Base-by-base conservation (phyloP, 1,284 basidiomycete genomes). In the Ganoderma sp. region DNA sequence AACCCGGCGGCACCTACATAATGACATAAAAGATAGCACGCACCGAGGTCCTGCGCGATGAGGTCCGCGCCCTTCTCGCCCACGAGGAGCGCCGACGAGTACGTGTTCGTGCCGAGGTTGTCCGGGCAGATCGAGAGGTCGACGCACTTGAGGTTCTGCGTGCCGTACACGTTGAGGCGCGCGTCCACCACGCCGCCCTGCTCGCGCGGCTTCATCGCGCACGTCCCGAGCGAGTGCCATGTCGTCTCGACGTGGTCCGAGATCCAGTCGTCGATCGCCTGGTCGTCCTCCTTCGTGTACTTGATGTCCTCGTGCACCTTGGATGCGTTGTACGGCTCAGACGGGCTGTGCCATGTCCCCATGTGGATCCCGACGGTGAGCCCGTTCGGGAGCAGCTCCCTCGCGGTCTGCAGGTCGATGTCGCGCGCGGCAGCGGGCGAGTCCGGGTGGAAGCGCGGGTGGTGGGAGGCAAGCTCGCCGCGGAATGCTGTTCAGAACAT, bases 171-270 rank as follows among this genome's bases (percentile, higher is more conserved):
- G 75, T 85, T 90, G 69, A 93, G 83, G 68, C 88, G 85, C 28
- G 80, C 80, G 79, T 93, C 92, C 73, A 94, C 88, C 41, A 94
- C 92, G 75, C 93, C 93, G 59, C 92, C 92, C 77, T 92, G 79
- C 70, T 86, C 84, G 60, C 87, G 83, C n/a, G 91, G 91, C 75
- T 93, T 90, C 92, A 93, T 93, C 25, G 91, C 78, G 65, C 78
- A 79, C 39, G 78, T 79, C 84, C 85, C 86, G 77, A 91, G 82
- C 75, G 86, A 88, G 81, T 91, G 90, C 90, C 90, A 91, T 63
- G 90, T 91, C 17, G 90, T 91, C 83, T 91, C 89, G 71, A 91
- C 90, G 75, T 90, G 89, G 75, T 90, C 87, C 68, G 73, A 75
- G 57, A 90, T 80, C 89, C 89, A 90, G 73, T 90, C 84, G 75